Evolutionary conservation across 2,329 filamentous ascomycete genomes (phyloP).

Genomic region (Hortaea werneckii): DNA sequence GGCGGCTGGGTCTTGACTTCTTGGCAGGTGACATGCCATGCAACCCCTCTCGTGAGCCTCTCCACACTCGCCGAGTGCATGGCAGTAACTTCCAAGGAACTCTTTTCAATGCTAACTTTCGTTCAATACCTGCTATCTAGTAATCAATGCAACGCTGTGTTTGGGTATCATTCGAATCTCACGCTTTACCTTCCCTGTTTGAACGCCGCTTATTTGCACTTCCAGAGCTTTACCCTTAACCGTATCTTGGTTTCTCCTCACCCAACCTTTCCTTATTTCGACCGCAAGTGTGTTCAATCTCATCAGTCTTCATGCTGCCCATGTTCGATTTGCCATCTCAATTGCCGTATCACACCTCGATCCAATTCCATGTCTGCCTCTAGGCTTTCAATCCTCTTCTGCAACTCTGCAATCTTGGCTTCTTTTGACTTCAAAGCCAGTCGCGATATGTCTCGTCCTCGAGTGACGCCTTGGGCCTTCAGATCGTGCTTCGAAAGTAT

Average conservation of each 20-base stretch:
- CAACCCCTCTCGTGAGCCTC: no score
- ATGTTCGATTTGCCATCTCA: slow-evolving; percentile 20
- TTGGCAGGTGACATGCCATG: not conserved
- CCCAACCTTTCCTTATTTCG: no score
- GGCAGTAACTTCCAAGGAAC: no score
- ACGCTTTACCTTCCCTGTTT: no score
- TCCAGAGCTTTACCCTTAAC: no score
- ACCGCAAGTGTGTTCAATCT: not conserved
- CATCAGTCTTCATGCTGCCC: not conserved
- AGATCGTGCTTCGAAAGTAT: slow-evolving; percentile 48
- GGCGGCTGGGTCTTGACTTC: not conserved
- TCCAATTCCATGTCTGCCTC: slow-evolving; percentile 47
- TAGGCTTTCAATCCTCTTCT: slow-evolving; percentile 47
- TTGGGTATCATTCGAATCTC: not conserved
- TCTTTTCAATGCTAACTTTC: no score
- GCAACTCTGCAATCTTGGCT: slow-evolving; percentile 50
- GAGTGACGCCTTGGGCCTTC: slow-evolving; percentile 49
- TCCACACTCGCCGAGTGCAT: not conserved
- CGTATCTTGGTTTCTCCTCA: no score
- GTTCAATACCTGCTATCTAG: no score
- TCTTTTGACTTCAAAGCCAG: slow-evolving; percentile 54
- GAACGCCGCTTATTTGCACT: no score
- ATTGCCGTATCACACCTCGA: slow-evolving; percentile 25
- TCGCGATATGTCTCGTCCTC: slow-evolving; percentile 57
- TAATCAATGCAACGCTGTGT: not conserved